Evolutionary conservation across 805 yeast species (phyloP).

Genomic region (Sugiyamaella boreocaroliniensis): DNA sequence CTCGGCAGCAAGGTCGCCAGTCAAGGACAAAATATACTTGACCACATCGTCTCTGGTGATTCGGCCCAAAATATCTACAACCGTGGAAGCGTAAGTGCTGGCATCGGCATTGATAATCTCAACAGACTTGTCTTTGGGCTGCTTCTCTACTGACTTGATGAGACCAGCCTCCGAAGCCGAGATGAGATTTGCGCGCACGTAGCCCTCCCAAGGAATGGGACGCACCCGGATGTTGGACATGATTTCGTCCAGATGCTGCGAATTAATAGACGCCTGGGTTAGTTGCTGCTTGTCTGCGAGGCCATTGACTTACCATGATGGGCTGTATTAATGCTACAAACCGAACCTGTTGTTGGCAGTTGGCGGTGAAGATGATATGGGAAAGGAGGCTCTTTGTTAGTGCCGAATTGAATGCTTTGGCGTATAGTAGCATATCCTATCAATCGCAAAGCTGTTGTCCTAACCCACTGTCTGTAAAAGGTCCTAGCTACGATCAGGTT

Average conservation of each 20-base stretch:
- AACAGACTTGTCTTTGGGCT: conserved; percentile 29
- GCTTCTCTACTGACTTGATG: conserved; percentile 48
- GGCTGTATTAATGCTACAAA: neutral
- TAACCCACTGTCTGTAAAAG: too few species aligned
- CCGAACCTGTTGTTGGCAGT: neutral
- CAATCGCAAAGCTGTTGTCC: too few species aligned
- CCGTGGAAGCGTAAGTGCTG: conserved; percentile 47
- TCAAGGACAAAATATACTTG: conserved; percentile 55
- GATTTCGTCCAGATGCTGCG: conserved; percentile 30
- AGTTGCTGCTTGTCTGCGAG: neutral
- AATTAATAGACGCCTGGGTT: conserved; percentile 9
- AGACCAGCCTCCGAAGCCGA: conserved; percentile 60
- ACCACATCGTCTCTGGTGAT: conserved; percentile 55
- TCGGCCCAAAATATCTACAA: conserved; percentile 49
- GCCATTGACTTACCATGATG: neutral
- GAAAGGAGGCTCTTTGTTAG: neutral
- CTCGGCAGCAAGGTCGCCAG: conserved; percentile 45
- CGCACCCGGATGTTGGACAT: conserved; percentile 61
- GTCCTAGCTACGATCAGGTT: too few species aligned
- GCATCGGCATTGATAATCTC: conserved; percentile 33
- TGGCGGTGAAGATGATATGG: neutral
- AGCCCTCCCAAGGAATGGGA: conserved; percentile 89
- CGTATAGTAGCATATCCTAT: neutral
- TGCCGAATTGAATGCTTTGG: neutral
- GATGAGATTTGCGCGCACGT: conserved; percentile 65